These are phyloP conservation scores for Puccinia hordei DNA, from an alignment of 1,284 basidiomycete genomes.

Conservation along the genomic window DNA sequence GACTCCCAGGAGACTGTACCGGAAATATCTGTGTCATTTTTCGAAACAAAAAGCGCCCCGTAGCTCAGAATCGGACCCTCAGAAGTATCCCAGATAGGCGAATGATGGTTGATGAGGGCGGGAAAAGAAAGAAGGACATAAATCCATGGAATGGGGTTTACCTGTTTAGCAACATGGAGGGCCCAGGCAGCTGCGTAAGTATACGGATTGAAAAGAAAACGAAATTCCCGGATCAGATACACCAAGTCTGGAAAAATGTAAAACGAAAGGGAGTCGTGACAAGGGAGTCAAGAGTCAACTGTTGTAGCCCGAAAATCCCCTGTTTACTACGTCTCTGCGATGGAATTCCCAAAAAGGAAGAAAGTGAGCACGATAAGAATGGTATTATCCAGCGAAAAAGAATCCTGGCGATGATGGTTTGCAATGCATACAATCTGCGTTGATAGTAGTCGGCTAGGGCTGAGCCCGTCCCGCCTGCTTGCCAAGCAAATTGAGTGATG, in stretches of 20 bases:
- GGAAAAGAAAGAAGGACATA: neutral
- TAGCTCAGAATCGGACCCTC: neutral
- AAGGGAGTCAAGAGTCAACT: conserved; percentile 26
- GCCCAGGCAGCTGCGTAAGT: conserved; percentile 34
- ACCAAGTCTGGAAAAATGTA: neutral
- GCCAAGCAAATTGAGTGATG: conserved; percentile 49
- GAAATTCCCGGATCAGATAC: neutral
- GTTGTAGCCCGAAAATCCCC: conserved; percentile 49
- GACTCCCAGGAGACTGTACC: neutral
- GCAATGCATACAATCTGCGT: conserved; percentile 44
- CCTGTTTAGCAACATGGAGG: conserved; percentile 42
- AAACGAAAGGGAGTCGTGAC: neutral
- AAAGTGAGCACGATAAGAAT: neutral
- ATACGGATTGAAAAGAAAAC: neutral
- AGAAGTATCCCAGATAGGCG: neutral
- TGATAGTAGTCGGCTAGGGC: conserved; percentile 37
- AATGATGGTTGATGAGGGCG: neutral
- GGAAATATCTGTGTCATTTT: conserved; percentile 24
- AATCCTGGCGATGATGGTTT: neutral
- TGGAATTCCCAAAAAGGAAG: neutral
- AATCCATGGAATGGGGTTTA: neutral
- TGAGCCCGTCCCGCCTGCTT: conserved; percentile 40
- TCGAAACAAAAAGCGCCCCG: neutral
- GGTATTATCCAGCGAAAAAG: neutral
- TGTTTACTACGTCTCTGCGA: conserved; percentile 45